These are phyloP conservation scores for Mucor saturninus DNA, from an alignment of 371 early-diverging fungal genomes.

Conservation along the genomic window DNA sequence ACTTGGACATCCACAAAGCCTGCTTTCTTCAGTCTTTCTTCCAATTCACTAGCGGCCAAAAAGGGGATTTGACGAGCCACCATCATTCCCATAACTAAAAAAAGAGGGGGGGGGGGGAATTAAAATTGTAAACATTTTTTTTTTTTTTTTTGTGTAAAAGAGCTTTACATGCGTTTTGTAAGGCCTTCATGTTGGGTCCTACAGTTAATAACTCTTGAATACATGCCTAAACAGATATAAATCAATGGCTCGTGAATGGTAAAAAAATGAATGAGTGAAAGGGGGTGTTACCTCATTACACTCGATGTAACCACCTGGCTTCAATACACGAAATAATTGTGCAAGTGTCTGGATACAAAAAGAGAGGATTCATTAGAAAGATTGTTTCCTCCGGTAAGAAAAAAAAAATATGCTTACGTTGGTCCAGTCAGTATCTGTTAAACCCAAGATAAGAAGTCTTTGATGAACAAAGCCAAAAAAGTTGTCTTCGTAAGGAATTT, in stretches of 20 bases:
- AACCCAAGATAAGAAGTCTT: slow-evolving; percentile 41
- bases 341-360: slow-evolving; percentile 14
- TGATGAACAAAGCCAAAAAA: slow-evolving; percentile 63
- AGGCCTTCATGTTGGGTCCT: no score
- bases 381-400: no score
- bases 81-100: slow-evolving; percentile 8
- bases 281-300: slow-evolving; percentile 36
- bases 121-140: neutral
- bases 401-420: no score
- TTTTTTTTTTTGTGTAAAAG: slow-evolving; percentile 8
- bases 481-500: slow-evolving; percentile 57
- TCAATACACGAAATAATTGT: slow-evolving; percentile 38
- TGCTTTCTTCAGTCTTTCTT: slow-evolving; percentile 16
- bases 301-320: slow-evolving; percentile 51
- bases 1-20: slow-evolving; percentile 15
- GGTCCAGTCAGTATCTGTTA: slow-evolving; percentile 36
- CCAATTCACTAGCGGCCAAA: slow-evolving; percentile 12
- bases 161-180: no score
- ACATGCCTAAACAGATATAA: slow-evolving; percentile 7
- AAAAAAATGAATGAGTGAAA: neutral
- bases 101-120: neutral
- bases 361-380: neutral
- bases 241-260: no score
- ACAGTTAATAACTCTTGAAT: neutral
- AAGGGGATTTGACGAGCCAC: slow-evolving; percentile 9